Conservation (phyloP, 169 alveolate genomes). For the Eimeria acervulina region DNA sequence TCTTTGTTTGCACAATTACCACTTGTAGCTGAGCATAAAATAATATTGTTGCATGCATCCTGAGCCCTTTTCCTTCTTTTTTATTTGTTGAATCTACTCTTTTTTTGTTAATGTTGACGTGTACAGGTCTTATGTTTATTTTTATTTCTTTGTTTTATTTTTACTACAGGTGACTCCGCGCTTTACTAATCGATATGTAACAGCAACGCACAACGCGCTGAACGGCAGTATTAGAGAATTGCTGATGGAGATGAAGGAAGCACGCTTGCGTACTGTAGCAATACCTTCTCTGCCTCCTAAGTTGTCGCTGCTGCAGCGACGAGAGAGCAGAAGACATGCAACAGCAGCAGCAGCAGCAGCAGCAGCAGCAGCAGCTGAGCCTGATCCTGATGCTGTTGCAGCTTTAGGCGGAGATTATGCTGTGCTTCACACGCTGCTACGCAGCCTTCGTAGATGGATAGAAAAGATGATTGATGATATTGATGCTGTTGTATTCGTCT, state of each 20-base stretch:
- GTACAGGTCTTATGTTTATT: background rate
- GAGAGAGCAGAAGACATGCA: background rate
- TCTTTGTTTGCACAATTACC: too few relatives aligned
- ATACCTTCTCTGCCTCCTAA: conserved; percentile 10
- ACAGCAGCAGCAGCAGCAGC: background rate
- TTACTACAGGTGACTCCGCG: conserved; percentile 81
- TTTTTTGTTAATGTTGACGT: background rate
- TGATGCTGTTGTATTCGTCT: conserved; percentile 61
- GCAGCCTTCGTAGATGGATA: conserved; percentile 71
- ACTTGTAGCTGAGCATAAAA: too few relatives aligned
- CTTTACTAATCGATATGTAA: conserved; percentile 44
- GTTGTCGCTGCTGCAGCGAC: background rate
- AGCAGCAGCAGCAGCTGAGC: too few relatives aligned
- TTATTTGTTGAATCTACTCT: too few relatives aligned
- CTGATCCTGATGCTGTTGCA: conserved; percentile 45
- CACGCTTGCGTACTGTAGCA: conserved; percentile 3
- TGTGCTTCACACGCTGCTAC: conserved; percentile 42
- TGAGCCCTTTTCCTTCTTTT: background rate
- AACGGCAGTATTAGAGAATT: conserved; percentile 62
- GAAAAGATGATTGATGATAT: conserved; percentile 37
- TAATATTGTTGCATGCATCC: too few relatives aligned
- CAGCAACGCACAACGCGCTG: conserved; percentile 78
- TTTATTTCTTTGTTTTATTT: background rate
- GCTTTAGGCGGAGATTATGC: conserved; percentile 59
- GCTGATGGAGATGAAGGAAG: conserved; percentile 9